Percentiles rank a stretch among this genome's conserved stretches.
Evolutionary conservation across 2,329 filamentous ascomycete genomes (phyloP).

Genomic region (Aureobasidium sp.): DNA sequence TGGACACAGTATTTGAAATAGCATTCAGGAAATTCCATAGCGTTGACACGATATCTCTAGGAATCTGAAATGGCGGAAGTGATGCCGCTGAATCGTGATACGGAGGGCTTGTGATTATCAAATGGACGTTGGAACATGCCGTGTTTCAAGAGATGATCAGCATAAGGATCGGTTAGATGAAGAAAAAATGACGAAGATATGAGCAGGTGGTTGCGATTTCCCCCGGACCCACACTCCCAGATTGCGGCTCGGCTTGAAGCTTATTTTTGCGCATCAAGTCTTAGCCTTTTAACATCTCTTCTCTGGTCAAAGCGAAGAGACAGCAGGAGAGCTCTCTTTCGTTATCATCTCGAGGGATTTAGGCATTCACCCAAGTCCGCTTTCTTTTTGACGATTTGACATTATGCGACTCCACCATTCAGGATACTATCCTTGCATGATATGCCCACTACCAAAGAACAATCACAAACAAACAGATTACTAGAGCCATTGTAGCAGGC

Average conservation of each 20-base stretch:
- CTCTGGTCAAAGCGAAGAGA: too few relatives aligned
- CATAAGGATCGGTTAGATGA: not conserved
- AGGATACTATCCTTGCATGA: too few relatives aligned
- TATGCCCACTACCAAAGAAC: not conserved
- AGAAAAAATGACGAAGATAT: not conserved
- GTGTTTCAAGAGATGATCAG: not conserved
- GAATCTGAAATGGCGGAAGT: not conserved
- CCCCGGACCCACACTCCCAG: not conserved
- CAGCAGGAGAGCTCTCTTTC: not conserved
- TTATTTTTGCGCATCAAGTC: not conserved
- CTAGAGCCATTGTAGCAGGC: not conserved
- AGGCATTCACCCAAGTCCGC: too few relatives aligned
- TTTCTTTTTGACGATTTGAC: not conserved
- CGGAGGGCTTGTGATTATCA: not conserved
- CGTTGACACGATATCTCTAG: not conserved
- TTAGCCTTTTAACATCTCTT: not conserved
- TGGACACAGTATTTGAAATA: not conserved
- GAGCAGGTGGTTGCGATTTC: not conserved
- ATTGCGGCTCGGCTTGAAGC: not conserved
- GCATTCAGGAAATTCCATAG: not conserved
- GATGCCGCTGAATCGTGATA: not conserved
- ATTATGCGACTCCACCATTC: too few relatives aligned
- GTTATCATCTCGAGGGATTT: not conserved
- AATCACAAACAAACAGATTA: not conserved
- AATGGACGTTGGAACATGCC: not conserved